Base-by-base conservation (phyloP, 495 filamentous ascomycete genomes). In the Penicillium odoratum region DNA sequence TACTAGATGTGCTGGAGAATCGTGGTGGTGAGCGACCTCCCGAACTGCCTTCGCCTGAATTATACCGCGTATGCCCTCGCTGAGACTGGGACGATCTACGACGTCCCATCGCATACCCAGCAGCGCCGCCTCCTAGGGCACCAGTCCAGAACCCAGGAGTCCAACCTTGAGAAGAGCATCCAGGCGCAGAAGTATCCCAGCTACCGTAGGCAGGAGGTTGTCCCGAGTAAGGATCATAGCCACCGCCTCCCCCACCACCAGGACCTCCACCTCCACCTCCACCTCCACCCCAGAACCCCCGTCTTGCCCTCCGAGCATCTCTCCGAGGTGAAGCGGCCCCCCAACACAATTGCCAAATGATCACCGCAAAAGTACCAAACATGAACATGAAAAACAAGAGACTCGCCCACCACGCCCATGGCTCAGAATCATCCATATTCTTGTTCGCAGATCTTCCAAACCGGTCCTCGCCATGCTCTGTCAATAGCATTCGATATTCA, bases 141-240 rank as follows among this genome's bases (percentile, higher is more conserved):
- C 93, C 93, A 16, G 81, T 79, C 94, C 92, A 97, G 66, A 97
- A 97, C 0, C 94, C 93, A 4, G 93, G 92, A 48, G 83, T 81
- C 87, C 91, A 96, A 1, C 81, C 81, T 61, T 83, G 72, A 31
- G 55, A 60, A 15, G 59, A 56, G 10, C 63, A 40, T n/a, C 45
- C 33, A 31, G 60, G 71, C 38, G 53, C 66, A 55, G 57, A 72
- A 52, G 60, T 56, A 50, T 67, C 68, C 48, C 83, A 85, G 34
- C 65, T 74, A 43, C 74, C 74, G 64, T 88, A 86, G 7, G 84
- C 83, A 31, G 83, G 84, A 25, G 85, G 85, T 47, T 83, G 82
- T 59, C 87, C 76, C 64, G 82, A 78, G 55, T 74, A 69, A 16
- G 69, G 75, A 28, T 73, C 74, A 49, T 76, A 76, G 15, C 76